A percentile compares a stretch with the other conserved stretches of the same genome.
Evolutionary conservation across 2,329 filamentous ascomycete genomes (phyloP).

Genomic region (Arthrobotrys musiformis): DNA sequence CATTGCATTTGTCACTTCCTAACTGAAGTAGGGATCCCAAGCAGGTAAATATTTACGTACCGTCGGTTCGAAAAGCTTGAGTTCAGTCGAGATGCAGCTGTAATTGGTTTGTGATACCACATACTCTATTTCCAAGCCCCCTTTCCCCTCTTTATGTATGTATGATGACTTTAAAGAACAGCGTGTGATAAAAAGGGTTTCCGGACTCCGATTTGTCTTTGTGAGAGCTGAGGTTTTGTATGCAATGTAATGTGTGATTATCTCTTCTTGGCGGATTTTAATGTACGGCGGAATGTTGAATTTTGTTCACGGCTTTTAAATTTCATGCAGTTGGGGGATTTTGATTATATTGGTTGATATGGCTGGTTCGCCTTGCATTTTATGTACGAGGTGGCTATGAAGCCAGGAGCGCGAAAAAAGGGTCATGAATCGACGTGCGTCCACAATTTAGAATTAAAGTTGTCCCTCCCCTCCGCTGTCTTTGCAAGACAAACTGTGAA

Average conservation of each 20-base stretch:
- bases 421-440: not conserved
- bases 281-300: conserved; percentile 21
- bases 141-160: not conserved
- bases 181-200: not conserved
- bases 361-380: not conserved
- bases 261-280: not conserved
- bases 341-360: not conserved
- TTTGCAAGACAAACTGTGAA: not conserved
- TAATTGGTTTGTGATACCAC: conserved; percentile 40
- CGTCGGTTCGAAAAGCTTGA: conserved; percentile 41
- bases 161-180: not conserved
- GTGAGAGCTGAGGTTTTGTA: conserved; percentile 9
- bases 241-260: not conserved
- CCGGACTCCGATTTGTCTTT: conserved; percentile 24
- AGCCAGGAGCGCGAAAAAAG: too few relatives aligned
- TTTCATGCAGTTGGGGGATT: not conserved
- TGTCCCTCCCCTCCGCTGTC: not conserved
- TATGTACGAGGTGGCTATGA: too few relatives aligned
- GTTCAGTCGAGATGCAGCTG: conserved; percentile 39
- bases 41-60: not conserved
- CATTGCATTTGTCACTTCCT: not conserved
- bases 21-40: conserved; percentile 6
- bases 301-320: too few relatives aligned
- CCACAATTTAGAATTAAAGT: conserved; percentile 12
- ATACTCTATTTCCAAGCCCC: not conserved